Conservation (phyloP, 2,329 filamentous ascomycete species). For the Fusarium sp. region DNA sequence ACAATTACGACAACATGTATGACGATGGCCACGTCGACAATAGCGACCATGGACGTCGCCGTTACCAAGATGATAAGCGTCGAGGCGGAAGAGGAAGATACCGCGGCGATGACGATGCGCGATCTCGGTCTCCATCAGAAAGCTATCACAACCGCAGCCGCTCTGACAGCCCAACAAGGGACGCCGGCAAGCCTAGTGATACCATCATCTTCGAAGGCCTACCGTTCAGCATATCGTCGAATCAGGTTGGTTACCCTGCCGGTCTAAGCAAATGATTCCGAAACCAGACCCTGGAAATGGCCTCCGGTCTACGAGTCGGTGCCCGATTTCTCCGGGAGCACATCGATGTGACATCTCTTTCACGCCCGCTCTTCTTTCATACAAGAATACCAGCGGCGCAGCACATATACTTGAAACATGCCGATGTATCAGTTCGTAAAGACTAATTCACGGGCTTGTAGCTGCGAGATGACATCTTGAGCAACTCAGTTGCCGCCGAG, state of each 20-base stretch:
- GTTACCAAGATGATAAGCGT: conserved; percentile 34
- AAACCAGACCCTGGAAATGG: conserved; percentile 5
- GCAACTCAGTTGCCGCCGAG: conserved; percentile 48
- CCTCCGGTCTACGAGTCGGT: conserved; percentile 18
- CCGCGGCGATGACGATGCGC: conserved; percentile 32
- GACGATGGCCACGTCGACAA: conserved; percentile 50
- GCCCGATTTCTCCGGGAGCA: conserved; percentile 13
- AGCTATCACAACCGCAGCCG: conserved; percentile 45
- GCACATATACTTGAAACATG: conserved; percentile 18
- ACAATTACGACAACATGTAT: conserved; percentile 52
- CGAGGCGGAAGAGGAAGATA: conserved; percentile 32
- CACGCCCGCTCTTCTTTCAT: conserved; percentile 10
- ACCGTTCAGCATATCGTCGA: conserved; percentile 58
- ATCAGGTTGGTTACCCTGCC: conserved; percentile 57
- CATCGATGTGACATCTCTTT: background rate
- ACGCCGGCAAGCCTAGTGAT: conserved; percentile 56
- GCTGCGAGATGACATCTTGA: conserved; percentile 51
- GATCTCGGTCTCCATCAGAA: conserved; percentile 43
- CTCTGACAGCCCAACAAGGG: conserved; percentile 49
- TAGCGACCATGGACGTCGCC: conserved; percentile 34
- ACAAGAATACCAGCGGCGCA: conserved; percentile 10
- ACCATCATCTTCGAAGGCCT: conserved; percentile 66
- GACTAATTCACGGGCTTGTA: conserved; percentile 43
- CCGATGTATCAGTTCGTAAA: conserved; percentile 34
- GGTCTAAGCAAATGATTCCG: conserved; percentile 27